Conservation (phyloP, 164 flowering plant genomes). For the Annona squamosa region DNA sequence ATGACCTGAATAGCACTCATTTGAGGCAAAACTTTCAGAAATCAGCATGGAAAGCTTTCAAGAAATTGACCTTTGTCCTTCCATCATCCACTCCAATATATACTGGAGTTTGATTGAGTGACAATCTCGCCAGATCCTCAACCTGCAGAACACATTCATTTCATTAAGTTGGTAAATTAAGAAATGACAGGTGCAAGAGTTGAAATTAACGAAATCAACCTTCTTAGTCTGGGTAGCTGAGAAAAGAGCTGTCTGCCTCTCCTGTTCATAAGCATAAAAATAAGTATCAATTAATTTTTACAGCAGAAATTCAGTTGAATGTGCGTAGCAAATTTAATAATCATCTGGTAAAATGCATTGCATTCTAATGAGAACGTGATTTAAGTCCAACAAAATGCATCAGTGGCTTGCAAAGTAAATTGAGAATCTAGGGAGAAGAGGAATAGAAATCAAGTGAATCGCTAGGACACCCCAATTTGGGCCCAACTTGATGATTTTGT, state of each 20-base stretch:
- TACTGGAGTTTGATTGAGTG: constrained; percentile 63
- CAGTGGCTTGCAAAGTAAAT: too few species aligned
- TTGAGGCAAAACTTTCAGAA: not conserved
- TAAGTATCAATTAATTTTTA: too few species aligned
- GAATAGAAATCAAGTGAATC: too few species aligned
- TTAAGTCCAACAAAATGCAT: too few species aligned
- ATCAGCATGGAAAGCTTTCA: not conserved
- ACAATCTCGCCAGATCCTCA: constrained; percentile 85
- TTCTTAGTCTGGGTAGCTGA: constrained; percentile 96
- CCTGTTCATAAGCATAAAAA: constrained; percentile 31
- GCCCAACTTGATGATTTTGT: too few species aligned
- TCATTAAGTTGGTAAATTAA: not conserved
- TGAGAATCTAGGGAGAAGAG: too few species aligned
- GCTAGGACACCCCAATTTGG: too few species aligned
- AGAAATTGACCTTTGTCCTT: constrained; percentile 53
- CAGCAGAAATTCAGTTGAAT: too few species aligned
- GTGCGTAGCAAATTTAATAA: too few species aligned
- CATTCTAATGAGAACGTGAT: too few species aligned
- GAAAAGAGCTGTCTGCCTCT: constrained; percentile 88
- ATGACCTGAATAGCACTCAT: not conserved
- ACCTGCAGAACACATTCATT: constrained; percentile 41
- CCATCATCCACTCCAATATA: constrained; percentile 95
- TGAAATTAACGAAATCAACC: constrained; percentile 33
- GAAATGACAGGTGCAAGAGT: constrained; percentile 1
- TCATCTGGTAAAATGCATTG: too few species aligned